These are phyloP conservation scores for Cochlearia excelsa DNA, from an alignment of 345 rosid genomes.

Conservation along the genomic window DNA sequence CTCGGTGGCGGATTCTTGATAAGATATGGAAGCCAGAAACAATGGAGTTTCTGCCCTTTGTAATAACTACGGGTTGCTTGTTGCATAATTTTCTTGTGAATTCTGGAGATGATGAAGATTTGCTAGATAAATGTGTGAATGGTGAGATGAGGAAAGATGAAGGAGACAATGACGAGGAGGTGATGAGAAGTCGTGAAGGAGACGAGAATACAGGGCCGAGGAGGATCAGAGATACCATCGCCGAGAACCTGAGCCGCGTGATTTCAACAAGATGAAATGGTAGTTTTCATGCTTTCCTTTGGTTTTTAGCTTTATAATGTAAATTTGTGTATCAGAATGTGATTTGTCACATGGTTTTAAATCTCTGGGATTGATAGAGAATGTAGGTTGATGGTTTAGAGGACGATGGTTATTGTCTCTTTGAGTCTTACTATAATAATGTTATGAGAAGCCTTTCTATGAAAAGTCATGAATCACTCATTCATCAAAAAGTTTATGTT, in stretches of 20 bases:
- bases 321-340: background rate
- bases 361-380: background rate
- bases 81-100: slow-evolving; percentile 68
- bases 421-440: too few species aligned
- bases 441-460: too few species aligned
- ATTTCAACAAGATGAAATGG: slow-evolving; percentile 38
- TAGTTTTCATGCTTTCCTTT: background rate
- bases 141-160: background rate
- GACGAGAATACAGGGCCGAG: slow-evolving; percentile 41
- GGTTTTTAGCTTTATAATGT: background rate
- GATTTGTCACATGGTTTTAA: background rate
- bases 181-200: slow-evolving; percentile 42
- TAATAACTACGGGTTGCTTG: slow-evolving; percentile 60
- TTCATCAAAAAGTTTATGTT: too few species aligned
- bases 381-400: background rate
- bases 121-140: slow-evolving; percentile 36
- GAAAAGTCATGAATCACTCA: too few species aligned
- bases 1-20: slow-evolving; percentile 63
- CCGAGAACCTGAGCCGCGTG: slow-evolving; percentile 49
- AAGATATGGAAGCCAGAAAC: slow-evolving; percentile 61
- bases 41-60: slow-evolving; percentile 55
- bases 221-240: slow-evolving; percentile 57
- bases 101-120: slow-evolving; percentile 47
- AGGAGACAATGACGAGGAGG: slow-evolving; percentile 39
- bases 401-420: too few species aligned